Evolutionary conservation across 2,329 filamentous ascomycete species (phyloP), one percentile per base, ranked within the genome.

Genomic region (Alternaria triticina): DNA sequence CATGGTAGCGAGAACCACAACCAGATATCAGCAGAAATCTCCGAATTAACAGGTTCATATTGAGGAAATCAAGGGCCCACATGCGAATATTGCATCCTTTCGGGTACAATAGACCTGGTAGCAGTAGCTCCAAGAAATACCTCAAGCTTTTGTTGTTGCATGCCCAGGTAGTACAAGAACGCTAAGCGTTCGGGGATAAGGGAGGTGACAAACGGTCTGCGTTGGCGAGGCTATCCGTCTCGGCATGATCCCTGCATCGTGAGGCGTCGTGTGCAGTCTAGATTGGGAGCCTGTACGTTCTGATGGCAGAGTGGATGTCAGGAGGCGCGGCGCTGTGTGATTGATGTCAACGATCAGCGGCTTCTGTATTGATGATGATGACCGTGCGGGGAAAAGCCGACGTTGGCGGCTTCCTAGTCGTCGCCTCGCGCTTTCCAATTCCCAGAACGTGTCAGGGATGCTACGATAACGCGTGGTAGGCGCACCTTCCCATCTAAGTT

Each of bases 371-470:
- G 30, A 52, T 13, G 20, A 52, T 28, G 49, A 51, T 51, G 49
- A 12, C 52, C 23, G 52, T 54, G 49, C 49, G 49, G 49, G 49
- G 49, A 25, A 17, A 52, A 22, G 28, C 30, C 17, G 49, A 52
- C n/a, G 49, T 22, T 52, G 30, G 49, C 49, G 20, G 49, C 49
- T 52, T 54, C 52, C 52, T 44, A 54, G 36, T 25, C 52, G 36
- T 54, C 22, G 33, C 52, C 52, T 54, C 52, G 36, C 52, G 36
- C 52, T 54, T 54, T 51, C 56, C 28, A 22, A 22, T 58, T 52
- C 12, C n/a, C 30, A 54, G 36, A 44, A 44, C 49, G 15, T 40
- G 49, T 10, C 49, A 52, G 49, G 49, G 49, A 52, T 52, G 28
- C 20, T 33, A 20, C 5, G 30, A 40, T n/a, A 52, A 52, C 28